Evolutionary conservation across 805 yeast species (phyloP).

Genomic region (Candida nitratophila): DNA sequence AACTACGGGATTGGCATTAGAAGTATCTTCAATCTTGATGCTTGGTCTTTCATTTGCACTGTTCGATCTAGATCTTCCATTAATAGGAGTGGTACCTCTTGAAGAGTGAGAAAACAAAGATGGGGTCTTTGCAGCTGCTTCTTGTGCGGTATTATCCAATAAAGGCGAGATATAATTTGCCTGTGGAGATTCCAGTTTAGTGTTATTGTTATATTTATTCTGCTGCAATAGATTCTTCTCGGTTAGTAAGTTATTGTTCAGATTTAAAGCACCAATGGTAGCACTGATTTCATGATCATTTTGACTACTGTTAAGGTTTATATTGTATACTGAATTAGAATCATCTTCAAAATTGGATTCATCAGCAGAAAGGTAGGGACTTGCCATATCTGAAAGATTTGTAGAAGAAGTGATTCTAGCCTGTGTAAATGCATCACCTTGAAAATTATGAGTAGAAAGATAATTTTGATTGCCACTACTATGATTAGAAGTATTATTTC

Average conservation of each 20-base stretch:
- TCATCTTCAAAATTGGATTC: slow-evolving; percentile 18
- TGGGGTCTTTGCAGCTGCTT: slow-evolving; percentile 40
- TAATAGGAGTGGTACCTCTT: slow-evolving; percentile 26
- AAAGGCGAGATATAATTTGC: neutral
- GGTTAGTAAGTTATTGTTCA: slow-evolving; percentile 9
- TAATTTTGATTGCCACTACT: neutral
- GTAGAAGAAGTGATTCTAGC: slow-evolving; percentile 8
- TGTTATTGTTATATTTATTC: slow-evolving; percentile 1
- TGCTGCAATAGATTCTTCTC: slow-evolving; percentile 16
- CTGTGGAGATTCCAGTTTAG: slow-evolving; percentile 1
- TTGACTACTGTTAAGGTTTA: neutral
- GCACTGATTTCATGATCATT: slow-evolving; percentile 13
- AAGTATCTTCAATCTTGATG: slow-evolving; percentile 19
- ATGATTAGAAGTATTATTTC: neutral
- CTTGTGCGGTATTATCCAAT: slow-evolving; percentile 29
- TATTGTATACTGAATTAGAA: slow-evolving; percentile 3
- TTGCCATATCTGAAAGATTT: slow-evolving; percentile 17
- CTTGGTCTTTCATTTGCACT: slow-evolving; percentile 11
- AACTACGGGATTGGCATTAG: neutral
- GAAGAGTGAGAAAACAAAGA: slow-evolving; percentile 49
- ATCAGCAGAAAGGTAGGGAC: slow-evolving; percentile 21
- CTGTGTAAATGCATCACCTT: slow-evolving; percentile 12
- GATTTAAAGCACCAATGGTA: slow-evolving; percentile 9
- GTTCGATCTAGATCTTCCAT: slow-evolving; percentile 23
- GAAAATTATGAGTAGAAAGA: neutral